These are phyloP conservation scores for Albifimbria verrucaria DNA, from an alignment of 2,329 filamentous ascomycete species.

Conservation along the genomic window DNA sequence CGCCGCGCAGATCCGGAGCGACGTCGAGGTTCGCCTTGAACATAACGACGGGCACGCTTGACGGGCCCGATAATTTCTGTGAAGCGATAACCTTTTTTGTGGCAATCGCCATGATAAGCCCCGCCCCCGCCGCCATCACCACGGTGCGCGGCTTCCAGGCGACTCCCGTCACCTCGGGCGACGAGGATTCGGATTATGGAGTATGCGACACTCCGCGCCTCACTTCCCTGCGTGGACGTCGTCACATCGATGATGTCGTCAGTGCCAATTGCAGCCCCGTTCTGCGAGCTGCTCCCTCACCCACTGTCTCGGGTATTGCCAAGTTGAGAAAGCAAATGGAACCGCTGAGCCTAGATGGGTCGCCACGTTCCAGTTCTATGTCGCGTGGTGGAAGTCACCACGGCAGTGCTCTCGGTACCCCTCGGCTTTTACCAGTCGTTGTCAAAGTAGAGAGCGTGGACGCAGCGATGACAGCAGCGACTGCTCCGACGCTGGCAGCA, in stretches of 20 bases:
- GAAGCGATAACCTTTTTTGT: too few relatives aligned
- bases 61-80: too few relatives aligned
- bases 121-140: constrained; percentile 46
- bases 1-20: constrained; percentile 57
- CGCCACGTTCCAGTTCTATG: constrained; percentile 53
- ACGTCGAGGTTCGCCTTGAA: constrained; percentile 51
- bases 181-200: constrained; percentile 55
- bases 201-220: constrained; percentile 33
- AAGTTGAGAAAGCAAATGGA: constrained; percentile 81
- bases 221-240: constrained; percentile 35
- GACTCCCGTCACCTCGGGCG: constrained; percentile 52
- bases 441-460: constrained; percentile 53
- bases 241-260: constrained; percentile 52
- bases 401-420: constrained; percentile 35
- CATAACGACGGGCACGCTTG: constrained; percentile 10
- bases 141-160: constrained; percentile 55
- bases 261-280: constrained; percentile 62
- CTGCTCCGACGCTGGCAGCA: constrained; percentile 64
- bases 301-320: constrained; percentile 70
- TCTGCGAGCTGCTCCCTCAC: constrained; percentile 50
- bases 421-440: constrained; percentile 53
- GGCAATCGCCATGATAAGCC: constrained; percentile 39
- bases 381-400: constrained; percentile 47
- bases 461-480: constrained; percentile 51
- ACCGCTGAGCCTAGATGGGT: constrained; percentile 63